A percentile compares a stretch with the other conserved stretches of the same genome.
Evolutionary conservation across 768 basidiomycete species (phyloP).

Genomic region (Hygrophorus russula): DNA sequence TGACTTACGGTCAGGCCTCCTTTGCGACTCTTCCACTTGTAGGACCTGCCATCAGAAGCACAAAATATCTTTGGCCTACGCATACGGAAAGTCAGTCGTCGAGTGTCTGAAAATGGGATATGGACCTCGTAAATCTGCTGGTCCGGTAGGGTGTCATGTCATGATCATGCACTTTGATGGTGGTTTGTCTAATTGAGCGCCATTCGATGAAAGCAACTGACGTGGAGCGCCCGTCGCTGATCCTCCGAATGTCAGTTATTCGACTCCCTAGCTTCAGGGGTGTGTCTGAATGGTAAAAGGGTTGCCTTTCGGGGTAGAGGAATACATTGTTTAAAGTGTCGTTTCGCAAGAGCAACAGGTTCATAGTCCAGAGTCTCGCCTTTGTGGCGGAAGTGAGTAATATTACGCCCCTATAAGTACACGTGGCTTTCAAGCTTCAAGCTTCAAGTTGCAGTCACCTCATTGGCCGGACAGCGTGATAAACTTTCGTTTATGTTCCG

Average conservation of each 20-base stretch:
- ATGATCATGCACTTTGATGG: not conserved
- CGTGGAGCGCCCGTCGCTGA: not conserved
- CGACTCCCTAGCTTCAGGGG: not conserved
- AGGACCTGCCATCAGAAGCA: slow-evolving; percentile 3
- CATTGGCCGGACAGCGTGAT: too few relatives aligned
- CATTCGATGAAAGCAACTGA: not conserved
- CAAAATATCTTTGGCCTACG: not conserved
- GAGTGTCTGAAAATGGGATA: not conserved
- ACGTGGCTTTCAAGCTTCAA: too few relatives aligned
- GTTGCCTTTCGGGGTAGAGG: not conserved
- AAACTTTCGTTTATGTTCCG: too few relatives aligned
- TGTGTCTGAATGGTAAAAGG: slow-evolving; percentile 1
- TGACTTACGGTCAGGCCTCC: not conserved
- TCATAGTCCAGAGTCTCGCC: not conserved
- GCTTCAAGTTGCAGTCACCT: too few relatives aligned
- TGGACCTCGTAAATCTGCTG: not conserved
- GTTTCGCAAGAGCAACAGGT: not conserved
- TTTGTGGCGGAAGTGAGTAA: too few relatives aligned
- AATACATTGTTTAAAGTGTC: not conserved
- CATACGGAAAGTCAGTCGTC: not conserved
- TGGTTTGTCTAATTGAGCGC: not conserved
- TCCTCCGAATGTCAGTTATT: not conserved
- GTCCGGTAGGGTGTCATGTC: not conserved
- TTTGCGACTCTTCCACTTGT: slow-evolving; percentile 2
- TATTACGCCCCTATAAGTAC: too few relatives aligned